These are phyloP conservation scores for Penicillium sp. DNA, from an alignment of 2,329 filamentous ascomycete species.

Conservation along the genomic window DNA sequence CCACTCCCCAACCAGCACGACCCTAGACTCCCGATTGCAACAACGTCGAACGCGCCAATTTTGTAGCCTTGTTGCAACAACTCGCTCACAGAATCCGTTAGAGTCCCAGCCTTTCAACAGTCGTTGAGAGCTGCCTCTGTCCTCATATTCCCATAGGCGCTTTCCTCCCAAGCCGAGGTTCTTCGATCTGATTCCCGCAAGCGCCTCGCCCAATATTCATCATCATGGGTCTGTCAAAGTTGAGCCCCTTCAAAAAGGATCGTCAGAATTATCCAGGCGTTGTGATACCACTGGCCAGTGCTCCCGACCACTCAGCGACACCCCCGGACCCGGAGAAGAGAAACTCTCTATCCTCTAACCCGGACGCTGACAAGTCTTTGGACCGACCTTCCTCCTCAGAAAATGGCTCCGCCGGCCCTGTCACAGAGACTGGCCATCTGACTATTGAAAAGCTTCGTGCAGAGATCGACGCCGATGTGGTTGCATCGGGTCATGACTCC, in stretches of 20 bases:
- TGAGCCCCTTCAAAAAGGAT: conserved; percentile 53
- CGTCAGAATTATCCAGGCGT: conserved; percentile 50
- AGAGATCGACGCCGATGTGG: conserved; percentile 62
- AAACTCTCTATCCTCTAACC: conserved; percentile 19
- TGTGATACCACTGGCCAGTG: conserved; percentile 51
- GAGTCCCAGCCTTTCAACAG: no score
- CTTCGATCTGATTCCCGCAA: conserved; percentile 7
- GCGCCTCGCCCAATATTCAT: conserved; percentile 14
- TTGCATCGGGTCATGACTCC: conserved; percentile 58
- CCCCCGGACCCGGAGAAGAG: conserved; percentile 31
- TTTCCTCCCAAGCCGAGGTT: not conserved
- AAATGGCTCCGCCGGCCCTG: conserved; percentile 36
- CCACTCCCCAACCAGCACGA: conserved; percentile 1
- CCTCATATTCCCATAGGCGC: conserved; percentile 8
- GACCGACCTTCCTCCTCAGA: conserved; percentile 36
- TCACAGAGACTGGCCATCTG: conserved; percentile 46
- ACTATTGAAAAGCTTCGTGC: conserved; percentile 67
- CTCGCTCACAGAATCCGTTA: no score
- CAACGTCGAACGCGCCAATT: conserved; percentile 16
- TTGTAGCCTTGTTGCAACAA: conserved; percentile 22
- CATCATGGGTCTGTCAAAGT: conserved; percentile 31
- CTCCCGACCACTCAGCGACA: conserved; percentile 34
- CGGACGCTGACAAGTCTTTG: conserved; percentile 33
- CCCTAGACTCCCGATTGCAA: no score
- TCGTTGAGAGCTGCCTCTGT: no score